Evolutionary conservation across 495 filamentous ascomycete species (phyloP).

Genomic region (Letharia lupina): DNA sequence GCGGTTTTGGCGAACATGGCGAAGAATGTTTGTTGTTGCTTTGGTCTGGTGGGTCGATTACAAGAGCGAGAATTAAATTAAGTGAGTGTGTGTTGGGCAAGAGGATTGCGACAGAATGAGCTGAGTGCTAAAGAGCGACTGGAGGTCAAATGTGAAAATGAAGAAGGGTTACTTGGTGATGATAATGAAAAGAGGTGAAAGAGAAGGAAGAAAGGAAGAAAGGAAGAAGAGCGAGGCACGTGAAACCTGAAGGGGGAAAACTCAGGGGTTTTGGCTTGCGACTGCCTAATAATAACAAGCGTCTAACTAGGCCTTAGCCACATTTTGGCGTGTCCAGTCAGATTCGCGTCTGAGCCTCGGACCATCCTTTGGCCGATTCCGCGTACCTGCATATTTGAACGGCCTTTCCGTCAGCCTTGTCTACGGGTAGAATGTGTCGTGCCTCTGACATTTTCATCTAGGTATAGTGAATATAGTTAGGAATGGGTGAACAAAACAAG

Average conservation of each 20-base stretch:
- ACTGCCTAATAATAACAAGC: constrained; percentile 5
- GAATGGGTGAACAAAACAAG: no score
- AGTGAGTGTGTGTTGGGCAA: constrained; percentile 16
- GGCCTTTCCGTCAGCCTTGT: neutral
- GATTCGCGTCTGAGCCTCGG: neutral
- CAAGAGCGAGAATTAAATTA: constrained; percentile 4
- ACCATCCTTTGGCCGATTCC: neutral
- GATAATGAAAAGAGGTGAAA: constrained; percentile 1
- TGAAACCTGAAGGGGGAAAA: constrained; percentile 21
- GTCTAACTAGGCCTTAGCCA: neutral
- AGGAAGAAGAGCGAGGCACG: constrained; percentile 12
- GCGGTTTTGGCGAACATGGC: constrained; percentile 32
- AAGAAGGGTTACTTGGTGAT: constrained; percentile 2
- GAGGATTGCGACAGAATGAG: neutral
- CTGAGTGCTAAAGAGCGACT: constrained; percentile 25
- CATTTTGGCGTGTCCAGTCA: constrained; percentile 1
- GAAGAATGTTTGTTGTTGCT: constrained; percentile 16
- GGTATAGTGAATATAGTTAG: no score
- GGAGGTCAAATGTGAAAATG: constrained; percentile 16
- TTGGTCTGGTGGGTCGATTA: constrained; percentile 1
- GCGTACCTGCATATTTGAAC: constrained; percentile 1
- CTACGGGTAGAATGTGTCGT: no score
- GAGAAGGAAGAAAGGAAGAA: neutral
- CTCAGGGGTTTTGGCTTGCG: neutral
- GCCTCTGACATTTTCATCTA: no score